These are phyloP conservation scores for Uronychia binucleata DNA, from an alignment of 73 alveolate genomes.

Conservation along the genomic window DNA sequence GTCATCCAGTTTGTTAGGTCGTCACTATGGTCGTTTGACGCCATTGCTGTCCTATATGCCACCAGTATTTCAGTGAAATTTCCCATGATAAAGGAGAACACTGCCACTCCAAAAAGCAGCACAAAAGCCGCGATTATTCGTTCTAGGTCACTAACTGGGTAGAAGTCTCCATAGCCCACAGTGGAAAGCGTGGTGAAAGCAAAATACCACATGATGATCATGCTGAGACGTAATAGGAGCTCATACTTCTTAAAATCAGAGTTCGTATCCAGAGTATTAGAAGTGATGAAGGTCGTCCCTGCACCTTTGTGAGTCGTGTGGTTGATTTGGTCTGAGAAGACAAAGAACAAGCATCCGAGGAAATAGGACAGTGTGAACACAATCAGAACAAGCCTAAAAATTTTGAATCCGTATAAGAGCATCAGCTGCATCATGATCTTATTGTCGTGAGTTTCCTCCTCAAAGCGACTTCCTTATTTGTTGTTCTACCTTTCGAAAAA, in stretches of 20 bases:
- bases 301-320: neutral
- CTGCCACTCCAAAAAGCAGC: slow-evolving; percentile 49
- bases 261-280: neutral
- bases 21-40: slow-evolving; percentile 17
- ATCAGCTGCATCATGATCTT: neutral
- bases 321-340: slow-evolving; percentile 7
- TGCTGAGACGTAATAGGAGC: neutral
- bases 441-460: neutral
- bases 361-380: slow-evolving; percentile 12
- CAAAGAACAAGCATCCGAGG: slow-evolving; percentile 26
- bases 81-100: slow-evolving; percentile 59
- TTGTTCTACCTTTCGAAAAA: slow-evolving; percentile 12
- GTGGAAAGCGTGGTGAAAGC: slow-evolving; percentile 22
- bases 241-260: neutral
- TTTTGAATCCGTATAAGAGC: neutral
- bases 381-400: neutral
- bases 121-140: slow-evolving; percentile 22
- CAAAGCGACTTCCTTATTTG: neutral
- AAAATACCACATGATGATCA: slow-evolving; percentile 10
- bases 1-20: slow-evolving; percentile 49
- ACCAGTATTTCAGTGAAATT: slow-evolving; percentile 51
- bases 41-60: neutral
- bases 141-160: slow-evolving; percentile 29
- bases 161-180: slow-evolving; percentile 25
- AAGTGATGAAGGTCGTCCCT: neutral